Percentiles rank a stretch among this genome's conserved stretches.
Conservation (phyloP, 495 filamentous ascomycete species). For the Tetracladium marchalianum region DNA sequence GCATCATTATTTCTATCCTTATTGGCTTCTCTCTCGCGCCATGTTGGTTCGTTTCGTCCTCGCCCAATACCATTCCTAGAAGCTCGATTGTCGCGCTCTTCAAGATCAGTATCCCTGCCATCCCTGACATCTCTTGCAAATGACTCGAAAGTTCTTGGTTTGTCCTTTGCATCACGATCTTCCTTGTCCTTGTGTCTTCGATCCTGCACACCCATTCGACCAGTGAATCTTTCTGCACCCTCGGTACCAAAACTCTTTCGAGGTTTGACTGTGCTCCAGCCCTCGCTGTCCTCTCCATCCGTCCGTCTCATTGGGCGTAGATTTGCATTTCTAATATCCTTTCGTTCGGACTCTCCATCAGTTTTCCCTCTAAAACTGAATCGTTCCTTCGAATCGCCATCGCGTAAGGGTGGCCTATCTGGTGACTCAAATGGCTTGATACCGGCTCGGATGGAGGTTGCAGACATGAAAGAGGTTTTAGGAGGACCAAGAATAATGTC, state of each 20-base stretch:
- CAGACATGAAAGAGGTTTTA: constrained; percentile 77
- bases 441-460: constrained; percentile 49
- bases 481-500: constrained; percentile 87
- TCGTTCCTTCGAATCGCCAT: constrained; percentile 42
- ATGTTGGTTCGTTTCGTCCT: constrained; percentile 43
- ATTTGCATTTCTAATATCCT: constrained; percentile 35
- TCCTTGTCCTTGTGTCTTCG: constrained; percentile 33
- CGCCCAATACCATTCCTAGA: constrained; percentile 34
- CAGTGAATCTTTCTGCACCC: constrained; percentile 51
- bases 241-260: constrained; percentile 56
- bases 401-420: constrained; percentile 37
- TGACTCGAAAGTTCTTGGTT: constrained; percentile 35
- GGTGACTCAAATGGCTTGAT: constrained; percentile 39
- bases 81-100: constrained; percentile 18
- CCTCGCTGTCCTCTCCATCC: constrained; percentile 44
- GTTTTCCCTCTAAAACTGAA: constrained; percentile 52
- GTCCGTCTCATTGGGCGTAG: constrained; percentile 37
- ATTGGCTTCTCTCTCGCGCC: constrained; percentile 31
- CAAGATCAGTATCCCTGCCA: constrained; percentile 36
- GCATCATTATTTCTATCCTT: constrained; percentile 2
- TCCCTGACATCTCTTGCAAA: constrained; percentile 36
- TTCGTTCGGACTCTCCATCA: constrained; percentile 57
- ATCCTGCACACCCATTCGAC: constrained; percentile 41
- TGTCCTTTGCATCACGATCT: constrained; percentile 38
- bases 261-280: constrained; percentile 51